Percentiles rank a stretch among this genome's conserved stretches.
Evolutionary conservation across 345 rosid genomes (phyloP).

Genomic region (Salix dunnii): DNA sequence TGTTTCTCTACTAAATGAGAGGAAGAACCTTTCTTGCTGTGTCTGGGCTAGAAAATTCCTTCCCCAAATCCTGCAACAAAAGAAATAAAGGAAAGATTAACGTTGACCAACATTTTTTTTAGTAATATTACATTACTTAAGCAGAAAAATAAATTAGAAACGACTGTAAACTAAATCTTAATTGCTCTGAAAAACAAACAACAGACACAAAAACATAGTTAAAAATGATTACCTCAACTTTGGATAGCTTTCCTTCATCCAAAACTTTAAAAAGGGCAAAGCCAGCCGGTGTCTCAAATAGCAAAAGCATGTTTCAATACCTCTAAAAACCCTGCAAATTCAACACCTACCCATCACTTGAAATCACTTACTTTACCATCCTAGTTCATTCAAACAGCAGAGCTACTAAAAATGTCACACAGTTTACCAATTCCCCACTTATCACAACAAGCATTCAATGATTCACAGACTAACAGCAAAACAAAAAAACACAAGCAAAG

Average conservation of each 20-base stretch:
- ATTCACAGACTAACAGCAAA: background rate
- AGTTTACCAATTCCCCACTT: background rate
- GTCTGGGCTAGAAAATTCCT: constrained; percentile 52
- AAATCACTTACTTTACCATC: background rate
- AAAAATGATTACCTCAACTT: constrained; percentile 52
- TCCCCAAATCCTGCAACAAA: constrained; percentile 53
- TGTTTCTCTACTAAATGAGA: background rate
- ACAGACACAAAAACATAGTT: background rate
- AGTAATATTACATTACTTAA: background rate
- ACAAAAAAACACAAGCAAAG: background rate
- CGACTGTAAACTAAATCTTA: background rate
- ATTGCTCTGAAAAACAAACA: background rate
- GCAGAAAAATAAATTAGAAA: background rate
- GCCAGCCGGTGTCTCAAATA: constrained; percentile 77
- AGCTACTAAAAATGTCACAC: background rate
- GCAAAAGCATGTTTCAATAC: constrained; percentile 44
- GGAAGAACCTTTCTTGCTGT: constrained; percentile 54
- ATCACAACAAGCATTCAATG: background rate
- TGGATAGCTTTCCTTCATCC: constrained; percentile 64
- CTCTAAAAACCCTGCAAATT: constrained; percentile 1
- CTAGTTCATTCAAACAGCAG: background rate
- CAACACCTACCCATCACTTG: background rate
- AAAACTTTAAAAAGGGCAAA: constrained; percentile 65
- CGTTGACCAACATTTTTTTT: background rate
- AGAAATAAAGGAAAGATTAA: background rate